Conservation (phyloP, 2,329 filamentous ascomycete species). For the Xylariomycetidae sp. region DNA sequence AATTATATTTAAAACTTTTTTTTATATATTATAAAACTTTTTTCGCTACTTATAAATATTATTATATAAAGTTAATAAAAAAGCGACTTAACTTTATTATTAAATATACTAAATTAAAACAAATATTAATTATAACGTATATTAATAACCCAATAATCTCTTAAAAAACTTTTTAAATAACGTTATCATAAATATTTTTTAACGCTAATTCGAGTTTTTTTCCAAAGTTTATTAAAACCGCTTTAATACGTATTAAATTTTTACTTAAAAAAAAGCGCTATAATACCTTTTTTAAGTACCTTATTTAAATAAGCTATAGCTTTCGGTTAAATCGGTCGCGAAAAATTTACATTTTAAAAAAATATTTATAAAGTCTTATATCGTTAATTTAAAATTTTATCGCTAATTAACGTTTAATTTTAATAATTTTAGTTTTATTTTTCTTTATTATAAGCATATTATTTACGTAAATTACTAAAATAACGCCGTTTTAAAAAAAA, state of each 20-base stretch:
- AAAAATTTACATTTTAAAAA: too few relatives aligned
- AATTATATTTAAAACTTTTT: slow-evolving; percentile 1
- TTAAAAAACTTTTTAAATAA: slow-evolving; percentile 1
- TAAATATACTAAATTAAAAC: background rate
- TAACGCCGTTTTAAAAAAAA: too few relatives aligned
- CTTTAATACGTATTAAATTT: background rate
- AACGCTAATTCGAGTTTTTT: background rate
- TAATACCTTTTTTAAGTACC: background rate
- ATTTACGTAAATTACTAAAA: too few relatives aligned
- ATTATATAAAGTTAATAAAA: background rate
- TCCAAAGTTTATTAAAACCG: background rate
- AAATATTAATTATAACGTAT: background rate
- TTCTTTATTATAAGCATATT: background rate
- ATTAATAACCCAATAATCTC: background rate
- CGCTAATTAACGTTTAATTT: background rate
- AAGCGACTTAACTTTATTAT: background rate
- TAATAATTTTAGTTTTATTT: background rate
- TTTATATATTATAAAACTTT: background rate
- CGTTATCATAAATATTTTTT: background rate
- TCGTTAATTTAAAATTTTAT: background rate
- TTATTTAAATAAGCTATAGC: background rate
- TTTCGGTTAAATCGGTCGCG: too few relatives aligned
- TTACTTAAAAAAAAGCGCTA: background rate
- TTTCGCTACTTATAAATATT: background rate
- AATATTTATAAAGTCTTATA: too few relatives aligned